Percentiles rank a stretch among this genome's conserved stretches.
phyloP scores from a whole-genome alignment of 2,329 filamentous ascomycete species.

The Fusarium sterilihyphosum region DNA sequence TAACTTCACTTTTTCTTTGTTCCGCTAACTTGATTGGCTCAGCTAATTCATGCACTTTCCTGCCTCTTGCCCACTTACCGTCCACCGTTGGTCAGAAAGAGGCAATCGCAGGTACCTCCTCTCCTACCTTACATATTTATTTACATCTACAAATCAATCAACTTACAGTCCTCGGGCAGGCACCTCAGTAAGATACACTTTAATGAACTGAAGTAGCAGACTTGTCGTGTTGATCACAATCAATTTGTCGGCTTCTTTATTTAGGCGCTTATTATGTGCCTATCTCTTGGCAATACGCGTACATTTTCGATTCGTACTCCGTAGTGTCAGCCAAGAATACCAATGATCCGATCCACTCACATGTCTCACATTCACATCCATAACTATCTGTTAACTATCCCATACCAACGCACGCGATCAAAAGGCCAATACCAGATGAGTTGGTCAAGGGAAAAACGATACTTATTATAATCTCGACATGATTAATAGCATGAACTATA shows the following conservation, averaged over 20 bases:
- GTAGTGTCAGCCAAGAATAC: background rate
- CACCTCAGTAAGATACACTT: background rate
- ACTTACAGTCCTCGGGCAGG: too few species aligned
- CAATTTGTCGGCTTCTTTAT: background rate
- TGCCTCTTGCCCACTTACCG: background rate
- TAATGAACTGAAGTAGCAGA: background rate
- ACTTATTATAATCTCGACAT: background rate
- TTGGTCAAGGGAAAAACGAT: background rate
- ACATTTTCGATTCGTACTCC: background rate
- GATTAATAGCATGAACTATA: constrained; percentile 17
- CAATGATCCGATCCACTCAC: constrained; percentile 11
- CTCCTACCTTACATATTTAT: background rate
- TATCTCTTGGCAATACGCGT: background rate
- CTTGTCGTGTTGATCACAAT: background rate
- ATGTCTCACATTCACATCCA: background rate
- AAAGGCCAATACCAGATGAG: background rate
- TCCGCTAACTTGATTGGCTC: background rate
- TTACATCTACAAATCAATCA: background rate
- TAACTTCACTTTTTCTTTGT: background rate
- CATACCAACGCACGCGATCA: background rate
- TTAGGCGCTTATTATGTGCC: background rate
- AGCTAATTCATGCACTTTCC: background rate
- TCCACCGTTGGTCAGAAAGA: background rate
- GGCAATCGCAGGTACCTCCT: background rate
- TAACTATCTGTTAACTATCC: too few species aligned